Percentiles rank a stretch among this genome's conserved stretches.
phyloP scores from a whole-genome alignment of 768 basidiomycete species.

The Tricholoma sp. region DNA sequence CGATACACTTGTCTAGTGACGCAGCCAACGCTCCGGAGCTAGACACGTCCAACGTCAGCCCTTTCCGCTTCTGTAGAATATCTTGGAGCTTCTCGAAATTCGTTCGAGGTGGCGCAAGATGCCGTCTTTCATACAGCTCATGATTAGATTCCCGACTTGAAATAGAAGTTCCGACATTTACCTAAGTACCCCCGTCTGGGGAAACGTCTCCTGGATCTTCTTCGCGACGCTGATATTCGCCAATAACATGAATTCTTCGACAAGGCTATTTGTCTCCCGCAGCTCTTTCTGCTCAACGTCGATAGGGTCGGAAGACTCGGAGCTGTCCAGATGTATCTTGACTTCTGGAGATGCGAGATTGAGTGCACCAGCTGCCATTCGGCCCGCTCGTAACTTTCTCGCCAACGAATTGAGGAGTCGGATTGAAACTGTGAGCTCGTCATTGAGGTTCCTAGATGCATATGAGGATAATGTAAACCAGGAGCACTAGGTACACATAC shows the following conservation, averaged over 20 bases:
- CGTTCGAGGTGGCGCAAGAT: constrained; percentile 83
- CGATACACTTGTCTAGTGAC: constrained; percentile 84
- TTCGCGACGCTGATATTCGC: constrained; percentile 92
- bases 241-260: constrained; percentile 99
- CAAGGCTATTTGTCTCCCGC: constrained; percentile 90
- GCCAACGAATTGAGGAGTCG: constrained; percentile 87
- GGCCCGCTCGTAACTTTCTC: constrained; percentile 71
- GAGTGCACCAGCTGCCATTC: constrained; percentile 95
- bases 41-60: constrained; percentile 81
- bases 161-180: constrained; percentile 19
- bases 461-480: background rate
- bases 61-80: constrained; percentile 80
- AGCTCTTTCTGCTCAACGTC: constrained; percentile 95
- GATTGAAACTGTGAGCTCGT: constrained; percentile 80
- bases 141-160: background rate
- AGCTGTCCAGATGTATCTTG: constrained; percentile 90
- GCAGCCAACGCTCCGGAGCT: constrained; percentile 85
- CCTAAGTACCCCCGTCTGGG: constrained; percentile 92
- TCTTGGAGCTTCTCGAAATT: constrained; percentile 97
- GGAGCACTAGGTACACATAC: constrained; percentile 38
- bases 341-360: constrained; percentile 98
- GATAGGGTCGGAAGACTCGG: constrained; percentile 92
- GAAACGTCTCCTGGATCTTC: constrained; percentile 92
- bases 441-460: constrained; percentile 56
- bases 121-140: constrained; percentile 49